Percentiles rank a stretch among this genome's conserved stretches.
phyloP scores from a whole-genome alignment of 495 filamentous ascomycete species.

The Penicillium samsonianum region DNA sequence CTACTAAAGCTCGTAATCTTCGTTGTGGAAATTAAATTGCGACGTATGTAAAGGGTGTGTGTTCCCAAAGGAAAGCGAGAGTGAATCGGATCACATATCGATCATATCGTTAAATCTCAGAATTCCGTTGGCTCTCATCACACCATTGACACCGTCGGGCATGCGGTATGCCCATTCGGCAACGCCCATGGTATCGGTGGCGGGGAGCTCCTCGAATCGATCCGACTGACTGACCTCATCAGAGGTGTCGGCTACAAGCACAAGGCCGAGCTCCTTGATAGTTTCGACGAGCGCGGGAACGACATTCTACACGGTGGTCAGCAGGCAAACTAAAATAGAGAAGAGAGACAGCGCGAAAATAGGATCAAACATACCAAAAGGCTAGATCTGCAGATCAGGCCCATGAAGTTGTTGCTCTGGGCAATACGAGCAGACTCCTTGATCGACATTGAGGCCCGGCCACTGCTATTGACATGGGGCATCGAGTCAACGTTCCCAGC shows the following conservation, averaged over 20 bases:
- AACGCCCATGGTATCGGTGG: slow-evolving; percentile 44
- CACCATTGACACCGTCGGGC: slow-evolving; percentile 77
- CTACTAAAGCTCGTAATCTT: slow-evolving; percentile 27
- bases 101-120: slow-evolving; percentile 91
- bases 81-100: slow-evolving; percentile 65
- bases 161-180: slow-evolving; percentile 50
- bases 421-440: slow-evolving; percentile 95
- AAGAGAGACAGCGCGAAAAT: background rate
- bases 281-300: slow-evolving; percentile 89
- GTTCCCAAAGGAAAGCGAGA: slow-evolving; percentile 1
- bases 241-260: slow-evolving; percentile 87
- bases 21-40: slow-evolving; percentile 23
- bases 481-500: slow-evolving; percentile 44
- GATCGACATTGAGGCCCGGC: slow-evolving; percentile 73
- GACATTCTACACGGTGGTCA: slow-evolving; percentile 65
- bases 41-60: slow-evolving; percentile 13
- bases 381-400: slow-evolving; percentile 82
- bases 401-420: slow-evolving; percentile 97
- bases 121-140: slow-evolving; percentile 81
- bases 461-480: slow-evolving; percentile 59
- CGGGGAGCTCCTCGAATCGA: slow-evolving; percentile 48
- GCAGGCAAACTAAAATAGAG: slow-evolving; percentile 1
- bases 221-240: slow-evolving; percentile 40
- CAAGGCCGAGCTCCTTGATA: slow-evolving; percentile 90
- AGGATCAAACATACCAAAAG: slow-evolving; percentile 65